Evolutionary conservation across 306 rosid genomes (phyloP).

Genomic region (Ziziphus jujuba): DNA sequence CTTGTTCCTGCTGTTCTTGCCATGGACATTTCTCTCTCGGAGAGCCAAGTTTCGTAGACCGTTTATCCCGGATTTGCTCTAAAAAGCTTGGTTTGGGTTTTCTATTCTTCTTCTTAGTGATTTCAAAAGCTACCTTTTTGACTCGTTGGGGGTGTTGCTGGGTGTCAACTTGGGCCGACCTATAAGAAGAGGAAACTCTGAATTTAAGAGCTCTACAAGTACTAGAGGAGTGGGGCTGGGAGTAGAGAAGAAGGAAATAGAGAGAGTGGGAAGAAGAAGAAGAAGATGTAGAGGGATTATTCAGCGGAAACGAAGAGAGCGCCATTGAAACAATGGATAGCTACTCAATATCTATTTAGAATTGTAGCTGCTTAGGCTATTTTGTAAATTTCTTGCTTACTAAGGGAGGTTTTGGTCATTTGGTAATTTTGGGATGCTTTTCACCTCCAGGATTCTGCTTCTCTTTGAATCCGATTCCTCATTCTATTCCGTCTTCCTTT

Average conservation of each 20-base stretch:
- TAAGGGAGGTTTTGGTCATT: no score
- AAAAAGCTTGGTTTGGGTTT: conserved; percentile 76
- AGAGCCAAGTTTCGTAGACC: conserved; percentile 64
- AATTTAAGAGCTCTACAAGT: no score
- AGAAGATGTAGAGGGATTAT: conserved; percentile 15
- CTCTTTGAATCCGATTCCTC: no score
- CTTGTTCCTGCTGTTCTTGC: conserved; percentile 37
- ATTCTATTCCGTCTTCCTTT: no score
- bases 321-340: conserved; percentile 43
- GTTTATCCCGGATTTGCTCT: conserved; percentile 66
- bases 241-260: conserved; percentile 35
- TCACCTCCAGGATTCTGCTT: no score
- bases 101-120: conserved; percentile 46
- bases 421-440: no score
- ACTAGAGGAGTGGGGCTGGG: conserved; percentile 11
- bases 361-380: no score
- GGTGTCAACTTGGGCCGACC: conserved; percentile 33
- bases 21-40: conserved; percentile 67
- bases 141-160: conserved; percentile 34
- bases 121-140: conserved; percentile 36
- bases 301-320: conserved; percentile 43
- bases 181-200: conserved; percentile 54
- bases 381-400: no score
- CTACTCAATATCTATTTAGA: no score
- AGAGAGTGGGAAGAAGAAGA: conserved; percentile 40